Base-by-base conservation (phyloP, 331 rosid genomes). In the Erythrophleum ivorense region DNA sequence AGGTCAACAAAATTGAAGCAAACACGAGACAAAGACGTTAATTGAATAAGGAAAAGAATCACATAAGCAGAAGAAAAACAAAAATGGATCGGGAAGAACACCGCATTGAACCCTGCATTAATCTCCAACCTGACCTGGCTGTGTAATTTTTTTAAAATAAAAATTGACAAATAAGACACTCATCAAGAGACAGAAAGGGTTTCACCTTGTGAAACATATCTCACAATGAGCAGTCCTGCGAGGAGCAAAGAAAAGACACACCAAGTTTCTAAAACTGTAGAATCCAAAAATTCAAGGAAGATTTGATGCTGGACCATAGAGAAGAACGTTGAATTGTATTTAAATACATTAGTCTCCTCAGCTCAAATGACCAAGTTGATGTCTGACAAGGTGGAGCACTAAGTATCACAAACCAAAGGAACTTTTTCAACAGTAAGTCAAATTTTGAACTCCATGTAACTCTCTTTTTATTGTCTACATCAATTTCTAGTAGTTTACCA, bases 331-430 rank as follows among this genome's bases (percentile, higher is more conserved):
- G 43, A 8, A 19, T 19, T 50, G 7, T 34, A 48, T 31, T 36
- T 43, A 34, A 36, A 64, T 29, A 65, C 24, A 48, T 57, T 38
- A 75, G 60, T 52, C 19, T 60, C 59, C 73, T 60, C 54, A 14
- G 76, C 60, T 55, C 29, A 65, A 76, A 71, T 76, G 68, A 65
- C 68, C 65, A 15, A 40, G 33, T 9, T 83, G 40, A 63, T 29
- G 52, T 40, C 16, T 15, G 24, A 73, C 16, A 55, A 66, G 66
- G 45, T 24, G 73, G 75, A 55, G 68, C 24, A 21, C 58, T 19
- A 19, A 43, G 52, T 49, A 72, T 49, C 76, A 77, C 36, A 19
- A 82, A 70, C 40, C 29, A 76, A 63, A 48, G 34, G 60, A 59
- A 60, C 43, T 10, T 45, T 62, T 3, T 19, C 41, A 72, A 34